Conservation (phyloP, 2,329 filamentous ascomycete genomes). For the Fusarium nurragi region DNA sequence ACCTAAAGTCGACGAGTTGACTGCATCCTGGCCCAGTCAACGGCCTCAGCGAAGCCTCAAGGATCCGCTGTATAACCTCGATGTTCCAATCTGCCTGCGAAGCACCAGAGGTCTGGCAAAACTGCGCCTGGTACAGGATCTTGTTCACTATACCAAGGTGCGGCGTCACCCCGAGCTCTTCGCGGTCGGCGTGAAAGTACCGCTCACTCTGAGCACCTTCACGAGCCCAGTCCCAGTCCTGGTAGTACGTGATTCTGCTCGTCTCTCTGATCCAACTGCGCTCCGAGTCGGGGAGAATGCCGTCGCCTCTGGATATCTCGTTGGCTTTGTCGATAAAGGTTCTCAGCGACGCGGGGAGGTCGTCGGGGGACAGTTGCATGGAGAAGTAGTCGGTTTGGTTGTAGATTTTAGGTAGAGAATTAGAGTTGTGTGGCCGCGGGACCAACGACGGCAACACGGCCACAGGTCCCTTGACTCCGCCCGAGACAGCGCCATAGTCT, state of each 20-base stretch:
- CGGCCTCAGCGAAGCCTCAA: constrained; percentile 4
- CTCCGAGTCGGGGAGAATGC: neutral
- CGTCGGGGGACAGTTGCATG: neutral
- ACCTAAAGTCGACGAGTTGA: neutral
- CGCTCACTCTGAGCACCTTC: neutral
- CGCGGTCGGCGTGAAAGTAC: neutral
- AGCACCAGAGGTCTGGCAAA: neutral
- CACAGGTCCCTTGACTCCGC: no score
- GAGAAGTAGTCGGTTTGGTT: neutral
- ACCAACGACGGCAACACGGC: neutral
- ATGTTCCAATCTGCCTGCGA: neutral
- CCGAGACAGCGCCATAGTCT: neutral
- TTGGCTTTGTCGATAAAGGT: neutral
- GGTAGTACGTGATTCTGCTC: neutral
- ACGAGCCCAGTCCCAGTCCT: neutral
- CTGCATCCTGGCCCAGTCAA: neutral
- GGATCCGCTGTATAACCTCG: constrained; percentile 3
- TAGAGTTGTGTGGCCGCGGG: neutral
- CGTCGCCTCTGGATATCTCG: neutral
- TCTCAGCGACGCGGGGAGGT: neutral
- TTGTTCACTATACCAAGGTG: neutral
- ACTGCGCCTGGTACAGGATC: neutral
- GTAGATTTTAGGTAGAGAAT: neutral
- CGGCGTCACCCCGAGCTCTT: neutral
- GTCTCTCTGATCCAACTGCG: neutral